Conservation (phyloP, 306 rosid genomes). For the Acacia acuminata region DNA sequence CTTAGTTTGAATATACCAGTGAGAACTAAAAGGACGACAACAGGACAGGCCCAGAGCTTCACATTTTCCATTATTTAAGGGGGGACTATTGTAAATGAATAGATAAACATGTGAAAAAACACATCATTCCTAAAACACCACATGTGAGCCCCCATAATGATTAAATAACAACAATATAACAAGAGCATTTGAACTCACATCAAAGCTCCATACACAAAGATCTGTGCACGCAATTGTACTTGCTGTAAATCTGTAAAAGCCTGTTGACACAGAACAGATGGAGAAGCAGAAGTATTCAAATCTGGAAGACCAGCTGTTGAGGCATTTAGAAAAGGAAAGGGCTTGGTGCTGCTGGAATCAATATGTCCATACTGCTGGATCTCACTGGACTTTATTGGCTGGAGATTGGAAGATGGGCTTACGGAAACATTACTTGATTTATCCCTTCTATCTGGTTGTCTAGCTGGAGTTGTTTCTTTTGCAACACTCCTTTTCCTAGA, state of each 20-base stretch:
- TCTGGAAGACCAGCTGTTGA: slow-evolving; percentile 85
- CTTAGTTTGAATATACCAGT: slow-evolving; percentile 7
- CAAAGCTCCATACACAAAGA: slow-evolving; percentile 96
- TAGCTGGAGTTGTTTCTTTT: slow-evolving; percentile 49
- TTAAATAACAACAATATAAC: slow-evolving; percentile 14
- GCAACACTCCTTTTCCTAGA: slow-evolving; percentile 60
- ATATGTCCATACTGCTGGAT: slow-evolving; percentile 63
- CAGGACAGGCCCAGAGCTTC: not conserved
- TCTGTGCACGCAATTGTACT: slow-evolving; percentile 99
- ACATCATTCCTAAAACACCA: slow-evolving; percentile 12
- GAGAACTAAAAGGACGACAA: slow-evolving; percentile 8
- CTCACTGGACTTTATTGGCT: slow-evolving; percentile 75
- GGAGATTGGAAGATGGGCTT: slow-evolving; percentile 68
- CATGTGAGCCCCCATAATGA: slow-evolving; percentile 10
- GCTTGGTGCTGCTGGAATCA: slow-evolving; percentile 61
- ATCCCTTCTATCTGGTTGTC: slow-evolving; percentile 60
- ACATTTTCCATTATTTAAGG: not conserved
- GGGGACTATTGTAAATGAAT: not conserved
- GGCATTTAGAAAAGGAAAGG: slow-evolving; percentile 57
- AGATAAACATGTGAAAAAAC: slow-evolving; percentile 4
- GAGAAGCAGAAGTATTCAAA: slow-evolving; percentile 76
- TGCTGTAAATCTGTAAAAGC: slow-evolving; percentile 96
- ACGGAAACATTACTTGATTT: slow-evolving; percentile 54
- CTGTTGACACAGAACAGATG: slow-evolving; percentile 78
- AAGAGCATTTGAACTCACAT: slow-evolving; percentile 70